A percentile compares a stretch with the other conserved stretches of the same genome.
These are phyloP conservation scores for Phoenix dactylifera DNA, from an alignment of 176 grass and related monocot genomes.

Conservation along the genomic window DNA sequence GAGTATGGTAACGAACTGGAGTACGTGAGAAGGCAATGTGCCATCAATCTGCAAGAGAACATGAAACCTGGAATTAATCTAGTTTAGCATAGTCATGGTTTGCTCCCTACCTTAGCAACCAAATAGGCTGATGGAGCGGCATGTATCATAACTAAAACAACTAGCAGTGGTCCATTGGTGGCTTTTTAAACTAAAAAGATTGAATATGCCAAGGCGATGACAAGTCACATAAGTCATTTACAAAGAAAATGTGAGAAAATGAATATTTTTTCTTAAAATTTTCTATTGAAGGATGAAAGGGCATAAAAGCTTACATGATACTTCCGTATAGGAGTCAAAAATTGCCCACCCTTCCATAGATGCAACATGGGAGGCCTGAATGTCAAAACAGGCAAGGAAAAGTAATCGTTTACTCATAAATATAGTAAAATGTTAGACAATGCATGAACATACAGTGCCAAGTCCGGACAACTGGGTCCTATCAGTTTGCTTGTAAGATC, in stretches of 20 bases:
- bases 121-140: no score
- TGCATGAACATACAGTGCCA: background rate
- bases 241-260: background rate
- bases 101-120: no score
- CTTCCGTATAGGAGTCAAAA: constrained; percentile 29
- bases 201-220: background rate
- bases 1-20: no score
- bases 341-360: constrained; percentile 47
- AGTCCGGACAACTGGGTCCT: no score
- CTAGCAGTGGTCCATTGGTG: no score
- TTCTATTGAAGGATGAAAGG: background rate
- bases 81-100: no score
- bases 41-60: no score
- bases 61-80: no score
- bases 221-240: constrained; percentile 1
- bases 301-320: constrained; percentile 40
- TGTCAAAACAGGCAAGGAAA: background rate
- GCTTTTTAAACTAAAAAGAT: no score
- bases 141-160: no score
- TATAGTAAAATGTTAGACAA: constrained; percentile 1
- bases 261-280: background rate
- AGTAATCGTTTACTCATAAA: background rate
- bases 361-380: constrained; percentile 50
- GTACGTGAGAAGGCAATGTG: no score
- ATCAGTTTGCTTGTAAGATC: no score